Evolutionary conservation across 2,329 filamentous ascomycete genomes (phyloP), one percentile per base, ranked within the genome.

Genomic region (Tetracladium maxilliforme): DNA sequence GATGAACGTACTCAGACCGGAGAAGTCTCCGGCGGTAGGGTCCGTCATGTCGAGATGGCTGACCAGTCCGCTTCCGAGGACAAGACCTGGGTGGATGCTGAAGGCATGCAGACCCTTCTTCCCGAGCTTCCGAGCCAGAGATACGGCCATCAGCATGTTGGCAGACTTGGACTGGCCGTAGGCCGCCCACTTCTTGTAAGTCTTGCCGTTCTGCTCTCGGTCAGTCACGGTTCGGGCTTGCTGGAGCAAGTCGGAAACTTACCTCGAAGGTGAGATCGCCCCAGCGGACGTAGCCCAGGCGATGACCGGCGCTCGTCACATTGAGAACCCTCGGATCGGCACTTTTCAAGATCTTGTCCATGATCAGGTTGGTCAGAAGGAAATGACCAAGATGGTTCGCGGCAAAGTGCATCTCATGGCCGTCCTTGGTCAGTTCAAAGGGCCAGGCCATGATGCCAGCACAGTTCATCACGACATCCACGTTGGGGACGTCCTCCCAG

Each of bases 91-190:
- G 20, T 50, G 42, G 16, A 48, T 16, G 9, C 42, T 39, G 20
- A 39, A 48, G 3, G 44, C 38, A 10, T 35, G 34, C 10, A 50
- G 33, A 3, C 37, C 37, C 19, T 36, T 39, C 5, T 14, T 22
- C 10, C 34, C 35, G 16, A 48, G 28, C 22, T 39, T 47, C 12
- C 44, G 33, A 1, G 42, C 42, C 9, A 50, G 30, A 6, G 27
- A 34, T 16, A 36, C 33, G 4, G 37, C 31, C 26, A 49, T 50
- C 22, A 52, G 41, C 7, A 58, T 49, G 19, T 56, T 52, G 0
- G 52, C 52, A 4, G 52, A 48, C 31, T 60, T 59, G 19, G 50
- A 52, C 33, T 55, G 51, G 2, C 43, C 47, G 32, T 60, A 59
- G 5, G 48, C 54, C 10, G 33, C 30, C 48, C 51, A 54, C 3